Conservation (phyloP, 306 rosid genomes). For the Lathyrus sativus region DNA sequence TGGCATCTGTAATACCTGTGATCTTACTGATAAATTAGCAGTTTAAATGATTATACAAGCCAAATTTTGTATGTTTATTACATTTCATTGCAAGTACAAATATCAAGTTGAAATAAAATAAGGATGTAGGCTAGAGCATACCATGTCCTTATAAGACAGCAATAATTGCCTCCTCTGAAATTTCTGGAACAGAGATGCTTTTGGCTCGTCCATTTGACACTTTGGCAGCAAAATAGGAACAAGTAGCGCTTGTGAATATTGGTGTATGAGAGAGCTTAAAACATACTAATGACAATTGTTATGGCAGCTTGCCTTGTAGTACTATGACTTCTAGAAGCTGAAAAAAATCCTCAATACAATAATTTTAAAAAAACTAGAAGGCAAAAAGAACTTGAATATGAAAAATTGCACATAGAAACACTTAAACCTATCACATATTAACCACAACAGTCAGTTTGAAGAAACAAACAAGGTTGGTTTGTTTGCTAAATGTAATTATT, state of each 20-base stretch:
- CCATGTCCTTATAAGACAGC: constrained; percentile 70
- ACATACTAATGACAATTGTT: no score
- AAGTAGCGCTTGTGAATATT: no score
- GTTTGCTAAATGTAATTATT: not conserved
- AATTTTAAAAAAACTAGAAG: no score
- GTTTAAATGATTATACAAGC: not conserved
- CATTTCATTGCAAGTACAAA: constrained; percentile 25
- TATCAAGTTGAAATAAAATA: constrained; percentile 25
- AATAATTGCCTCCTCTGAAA: constrained; percentile 50
- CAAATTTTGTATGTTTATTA: not conserved
- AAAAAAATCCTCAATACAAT: no score
- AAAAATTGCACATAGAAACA: no score
- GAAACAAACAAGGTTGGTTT: constrained; percentile 6
- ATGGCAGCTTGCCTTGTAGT: no score
- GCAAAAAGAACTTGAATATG: no score
- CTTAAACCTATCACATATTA: not conserved
- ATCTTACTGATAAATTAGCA: not conserved
- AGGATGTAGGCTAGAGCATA: constrained; percentile 26
- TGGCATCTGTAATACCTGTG: not conserved
- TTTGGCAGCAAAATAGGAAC: no score
- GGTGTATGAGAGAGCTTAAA: no score
- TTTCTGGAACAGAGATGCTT: constrained; percentile 54
- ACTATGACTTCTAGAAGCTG: no score
- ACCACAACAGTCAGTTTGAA: not conserved
- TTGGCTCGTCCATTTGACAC: no score